Conservation (phyloP, 805 yeast genomes). For the Cyberlindnera maclurae region DNA sequence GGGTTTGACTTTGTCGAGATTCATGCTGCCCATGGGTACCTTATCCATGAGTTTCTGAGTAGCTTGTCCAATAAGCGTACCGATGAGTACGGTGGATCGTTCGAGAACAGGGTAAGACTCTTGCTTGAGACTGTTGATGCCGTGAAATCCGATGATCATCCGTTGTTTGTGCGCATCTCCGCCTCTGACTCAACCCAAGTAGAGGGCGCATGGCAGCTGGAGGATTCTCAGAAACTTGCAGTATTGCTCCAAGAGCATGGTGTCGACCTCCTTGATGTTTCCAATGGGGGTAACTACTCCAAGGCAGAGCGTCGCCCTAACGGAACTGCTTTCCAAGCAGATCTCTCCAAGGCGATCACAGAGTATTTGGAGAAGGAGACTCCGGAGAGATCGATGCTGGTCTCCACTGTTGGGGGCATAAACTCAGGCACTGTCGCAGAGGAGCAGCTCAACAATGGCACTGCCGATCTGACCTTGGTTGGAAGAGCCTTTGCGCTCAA, state of each 20-base stretch:
- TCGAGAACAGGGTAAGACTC: slow-evolving; percentile 49
- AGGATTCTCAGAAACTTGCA: slow-evolving; percentile 27
- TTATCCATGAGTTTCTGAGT: slow-evolving; percentile 42
- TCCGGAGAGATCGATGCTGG: slow-evolving; percentile 25
- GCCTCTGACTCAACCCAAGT: slow-evolving; percentile 8
- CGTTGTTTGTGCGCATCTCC: slow-evolving; percentile 30
- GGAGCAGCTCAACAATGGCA: slow-evolving; percentile 32
- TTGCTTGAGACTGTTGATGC: slow-evolving; percentile 40
- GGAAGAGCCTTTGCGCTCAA: slow-evolving; percentile 41
- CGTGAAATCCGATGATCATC: slow-evolving; percentile 29
- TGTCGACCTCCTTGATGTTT: slow-evolving; percentile 46
- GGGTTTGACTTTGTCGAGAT: slow-evolving; percentile 12
- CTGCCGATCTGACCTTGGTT: slow-evolving; percentile 40
- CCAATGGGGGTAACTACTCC: slow-evolving; percentile 33
- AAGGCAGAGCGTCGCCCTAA: slow-evolving; percentile 24
- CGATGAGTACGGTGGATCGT: slow-evolving; percentile 56
- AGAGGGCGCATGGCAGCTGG: slow-evolving; percentile 13
- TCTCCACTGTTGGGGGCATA: slow-evolving; percentile 44
- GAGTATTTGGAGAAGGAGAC: slow-evolving; percentile 39
- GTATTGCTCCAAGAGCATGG: slow-evolving; percentile 35
- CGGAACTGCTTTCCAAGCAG: not conserved
- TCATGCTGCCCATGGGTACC: slow-evolving; percentile 48
- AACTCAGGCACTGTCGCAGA: slow-evolving; percentile 30
- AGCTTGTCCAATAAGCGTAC: slow-evolving; percentile 39
- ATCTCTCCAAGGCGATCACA: slow-evolving; percentile 6